Evolutionary conservation across 805 yeast species (phyloP).

Genomic region (Jamesozyma spencerorum): DNA sequence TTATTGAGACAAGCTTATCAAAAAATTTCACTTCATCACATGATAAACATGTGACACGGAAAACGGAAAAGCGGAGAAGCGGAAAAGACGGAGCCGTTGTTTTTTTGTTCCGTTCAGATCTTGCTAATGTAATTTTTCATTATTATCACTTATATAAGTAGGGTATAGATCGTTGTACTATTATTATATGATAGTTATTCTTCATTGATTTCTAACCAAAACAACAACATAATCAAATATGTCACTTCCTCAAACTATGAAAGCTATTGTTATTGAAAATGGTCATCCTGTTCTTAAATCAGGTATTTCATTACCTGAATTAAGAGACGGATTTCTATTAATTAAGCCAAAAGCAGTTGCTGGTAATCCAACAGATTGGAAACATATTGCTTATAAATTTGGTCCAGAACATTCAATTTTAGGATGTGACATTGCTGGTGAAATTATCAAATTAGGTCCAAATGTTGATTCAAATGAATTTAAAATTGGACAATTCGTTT

Average conservation of each 20-base stretch:
- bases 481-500: slow-evolving; percentile 48
- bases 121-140: too few relatives aligned
- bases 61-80: too few relatives aligned
- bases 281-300: slow-evolving; percentile 24
- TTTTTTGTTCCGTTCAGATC: too few relatives aligned
- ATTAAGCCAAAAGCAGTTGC: slow-evolving; percentile 48
- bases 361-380: slow-evolving; percentile 66
- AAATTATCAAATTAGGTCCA: slow-evolving; percentile 42
- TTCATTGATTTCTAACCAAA: too few relatives aligned
- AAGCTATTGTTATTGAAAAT: slow-evolving; percentile 35
- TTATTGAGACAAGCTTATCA: too few relatives aligned
- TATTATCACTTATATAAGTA: too few relatives aligned
- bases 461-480: slow-evolving; percentile 29
- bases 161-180: too few relatives aligned
- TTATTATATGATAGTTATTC: too few relatives aligned
- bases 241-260: slow-evolving; percentile 27
- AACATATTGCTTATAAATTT: slow-evolving; percentile 36
- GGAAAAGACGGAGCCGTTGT: too few relatives aligned
- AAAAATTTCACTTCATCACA: too few relatives aligned
- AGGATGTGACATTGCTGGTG: slow-evolving; percentile 58
- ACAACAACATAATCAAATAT: neutral
- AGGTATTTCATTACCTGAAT: slow-evolving; percentile 26
- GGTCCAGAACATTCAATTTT: slow-evolving; percentile 41
- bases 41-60: too few relatives aligned
- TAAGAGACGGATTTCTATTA: slow-evolving; percentile 29